Conservation (phyloP, 331 rosid species). For the Phaseolus coccineus region DNA sequence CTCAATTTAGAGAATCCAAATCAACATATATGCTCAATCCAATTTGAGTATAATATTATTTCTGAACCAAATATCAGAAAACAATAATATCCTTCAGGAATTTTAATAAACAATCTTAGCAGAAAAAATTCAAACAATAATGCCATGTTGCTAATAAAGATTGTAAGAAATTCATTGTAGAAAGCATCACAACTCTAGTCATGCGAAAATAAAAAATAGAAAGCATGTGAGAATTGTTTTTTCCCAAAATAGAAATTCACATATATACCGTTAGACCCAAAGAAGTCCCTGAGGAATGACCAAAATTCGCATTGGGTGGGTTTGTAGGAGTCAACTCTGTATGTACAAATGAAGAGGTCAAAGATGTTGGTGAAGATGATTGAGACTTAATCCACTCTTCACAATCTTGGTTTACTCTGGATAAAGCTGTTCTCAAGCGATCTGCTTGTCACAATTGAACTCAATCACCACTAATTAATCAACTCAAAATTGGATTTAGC, state of each 20-base stretch:
- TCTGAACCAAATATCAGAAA: conserved; percentile 15
- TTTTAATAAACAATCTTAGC: not conserved
- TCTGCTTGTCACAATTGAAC: conserved; percentile 64
- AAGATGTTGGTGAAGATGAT: conserved; percentile 68
- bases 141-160: conserved; percentile 17
- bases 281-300: conserved; percentile 62
- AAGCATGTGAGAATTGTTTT: not conserved
- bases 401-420: conserved; percentile 82
- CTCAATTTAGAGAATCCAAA: not conserved
- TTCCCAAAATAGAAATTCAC: not conserved
- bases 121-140: not conserved
- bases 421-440: conserved; percentile 85
- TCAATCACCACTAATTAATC: conserved; percentile 38
- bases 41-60: conserved; percentile 4
- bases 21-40: conserved; percentile 4
- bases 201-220: conserved; percentile 18
- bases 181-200: conserved; percentile 21
- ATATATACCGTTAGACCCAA: conserved; percentile 83
- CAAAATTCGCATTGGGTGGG: conserved; percentile 63
- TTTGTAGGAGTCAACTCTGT: conserved; percentile 68
- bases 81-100: conserved; percentile 20
- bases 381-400: conserved; percentile 79
- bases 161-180: conserved; percentile 18
- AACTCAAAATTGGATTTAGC: conserved; percentile 36
- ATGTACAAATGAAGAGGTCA: conserved; percentile 61